Conservation (phyloP, 495 filamentous ascomycete genomes). For the Staphylotrichum tortipilum region DNA sequence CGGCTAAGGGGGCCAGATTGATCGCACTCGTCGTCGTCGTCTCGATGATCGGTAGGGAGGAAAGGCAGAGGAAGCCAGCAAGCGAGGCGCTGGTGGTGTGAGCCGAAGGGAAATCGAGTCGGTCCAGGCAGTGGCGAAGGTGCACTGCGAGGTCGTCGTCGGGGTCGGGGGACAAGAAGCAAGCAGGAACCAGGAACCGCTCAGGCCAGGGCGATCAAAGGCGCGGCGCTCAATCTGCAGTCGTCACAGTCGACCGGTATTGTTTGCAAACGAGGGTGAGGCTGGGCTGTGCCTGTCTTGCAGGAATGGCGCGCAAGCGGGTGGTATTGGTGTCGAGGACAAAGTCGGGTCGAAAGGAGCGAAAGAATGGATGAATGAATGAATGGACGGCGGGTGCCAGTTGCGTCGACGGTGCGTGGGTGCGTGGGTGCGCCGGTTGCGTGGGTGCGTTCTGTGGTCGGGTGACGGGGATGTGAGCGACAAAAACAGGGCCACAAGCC, state of each 20-base stretch:
- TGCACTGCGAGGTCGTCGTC: neutral
- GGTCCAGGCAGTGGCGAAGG: neutral
- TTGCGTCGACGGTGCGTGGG: no score
- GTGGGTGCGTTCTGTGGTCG: neutral
- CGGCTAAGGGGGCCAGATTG: neutral
- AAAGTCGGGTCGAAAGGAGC: neutral
- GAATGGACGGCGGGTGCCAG: slow-evolving; percentile 1
- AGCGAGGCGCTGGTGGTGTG: neutral
- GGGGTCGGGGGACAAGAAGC: no score
- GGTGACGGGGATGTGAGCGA: slow-evolving; percentile 7
- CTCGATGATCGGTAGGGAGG: neutral
- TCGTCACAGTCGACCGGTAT: neutral
- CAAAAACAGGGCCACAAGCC: slow-evolving; percentile 6
- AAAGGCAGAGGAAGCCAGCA: neutral
- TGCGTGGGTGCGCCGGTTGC: no score
- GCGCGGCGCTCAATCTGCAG: slow-evolving; percentile 2
- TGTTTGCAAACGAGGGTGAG: neutral
- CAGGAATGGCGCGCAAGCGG: neutral
- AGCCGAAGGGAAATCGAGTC: slow-evolving; percentile 1
- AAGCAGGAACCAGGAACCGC: no score
- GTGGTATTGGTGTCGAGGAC: neutral
- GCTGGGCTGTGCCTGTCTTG: neutral
- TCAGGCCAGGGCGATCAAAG: neutral
- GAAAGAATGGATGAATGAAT: slow-evolving; percentile 1
- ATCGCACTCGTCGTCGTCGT: neutral